Evolutionary conservation across 2,329 filamentous ascomycete species (phyloP).

Genomic region (Pseudogymnoascus sp.): DNA sequence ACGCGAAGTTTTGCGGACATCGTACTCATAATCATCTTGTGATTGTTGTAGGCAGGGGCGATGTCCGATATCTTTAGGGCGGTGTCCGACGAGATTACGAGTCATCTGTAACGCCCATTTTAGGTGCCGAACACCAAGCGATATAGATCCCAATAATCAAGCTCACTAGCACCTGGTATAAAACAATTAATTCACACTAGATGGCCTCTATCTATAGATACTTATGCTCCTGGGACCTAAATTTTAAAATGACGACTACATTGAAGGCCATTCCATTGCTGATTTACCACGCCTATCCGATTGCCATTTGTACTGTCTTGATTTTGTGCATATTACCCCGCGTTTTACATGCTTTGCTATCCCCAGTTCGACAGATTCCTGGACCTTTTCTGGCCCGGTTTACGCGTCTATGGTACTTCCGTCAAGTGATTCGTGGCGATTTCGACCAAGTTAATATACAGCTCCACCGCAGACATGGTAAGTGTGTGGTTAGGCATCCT

Average conservation of each 20-base stretch:
- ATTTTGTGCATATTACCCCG: background rate
- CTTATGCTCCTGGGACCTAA: background rate
- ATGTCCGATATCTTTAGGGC: background rate
- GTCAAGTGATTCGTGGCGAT: slow-evolving; percentile 29
- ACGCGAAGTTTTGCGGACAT: background rate
- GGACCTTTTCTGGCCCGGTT: slow-evolving; percentile 40
- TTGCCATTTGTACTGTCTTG: background rate
- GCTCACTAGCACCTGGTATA: background rate
- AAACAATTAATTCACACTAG: background rate
- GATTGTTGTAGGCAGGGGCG: background rate
- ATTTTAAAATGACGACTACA: background rate
- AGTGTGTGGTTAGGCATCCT: background rate
- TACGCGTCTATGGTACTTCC: slow-evolving; percentile 38
- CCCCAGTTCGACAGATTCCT: slow-evolving; percentile 34
- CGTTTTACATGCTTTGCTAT: slow-evolving; percentile 10
- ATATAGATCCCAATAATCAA: background rate
- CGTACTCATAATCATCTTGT: background rate
- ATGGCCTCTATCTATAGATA: background rate
- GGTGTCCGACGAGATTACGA: background rate
- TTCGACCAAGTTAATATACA: slow-evolving; percentile 34
- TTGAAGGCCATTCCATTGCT: background rate
- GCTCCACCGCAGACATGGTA: slow-evolving; percentile 35
- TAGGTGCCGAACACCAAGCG: background rate
- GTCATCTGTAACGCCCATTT: background rate
- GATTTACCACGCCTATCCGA: background rate